phyloP scores from a whole-genome alignment of 2,329 filamentous ascomycete genomes.

The Fusarium multiceps region DNA sequence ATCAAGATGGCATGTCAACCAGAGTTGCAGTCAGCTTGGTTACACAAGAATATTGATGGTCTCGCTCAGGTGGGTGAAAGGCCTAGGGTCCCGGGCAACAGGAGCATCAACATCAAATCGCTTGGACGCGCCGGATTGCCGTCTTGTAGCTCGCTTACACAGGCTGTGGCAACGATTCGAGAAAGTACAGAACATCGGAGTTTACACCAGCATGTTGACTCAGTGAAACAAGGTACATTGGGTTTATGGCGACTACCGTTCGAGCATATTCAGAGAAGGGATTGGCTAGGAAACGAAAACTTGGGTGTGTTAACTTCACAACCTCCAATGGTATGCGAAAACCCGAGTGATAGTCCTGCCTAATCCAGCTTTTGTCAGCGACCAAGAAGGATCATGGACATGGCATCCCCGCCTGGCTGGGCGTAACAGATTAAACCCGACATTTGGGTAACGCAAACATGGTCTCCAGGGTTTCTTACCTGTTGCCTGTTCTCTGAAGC shows the following conservation, averaged over 20 bases:
- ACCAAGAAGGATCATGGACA: slow-evolving; percentile 12
- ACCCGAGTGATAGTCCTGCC: slow-evolving; percentile 4
- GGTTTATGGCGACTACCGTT: neutral
- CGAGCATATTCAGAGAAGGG: neutral
- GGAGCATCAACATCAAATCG: slow-evolving; percentile 12
- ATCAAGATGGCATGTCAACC: neutral
- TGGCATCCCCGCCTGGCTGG: slow-evolving; percentile 9
- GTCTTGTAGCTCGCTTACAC: neutral
- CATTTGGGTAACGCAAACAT: slow-evolving; percentile 9
- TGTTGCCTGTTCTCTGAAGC: slow-evolving; percentile 13
- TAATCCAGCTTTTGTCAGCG: neutral
- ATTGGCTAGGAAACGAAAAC: neutral
- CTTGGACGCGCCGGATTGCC: slow-evolving; percentile 9
- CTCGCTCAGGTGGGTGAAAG: neutral
- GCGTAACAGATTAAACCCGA: slow-evolving; percentile 4
- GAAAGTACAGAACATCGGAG: neutral
- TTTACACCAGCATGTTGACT: neutral
- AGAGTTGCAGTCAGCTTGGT: neutral
- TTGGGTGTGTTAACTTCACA: neutral
- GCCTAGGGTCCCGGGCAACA: neutral
- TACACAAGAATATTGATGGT: slow-evolving; percentile 5
- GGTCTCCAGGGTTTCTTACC: neutral
- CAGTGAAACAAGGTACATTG: neutral
- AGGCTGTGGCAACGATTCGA: neutral
- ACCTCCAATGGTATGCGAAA: neutral